Conservation (phyloP, 495 filamentous ascomycete species). For the Aspergillus sclerotioniger region DNA sequence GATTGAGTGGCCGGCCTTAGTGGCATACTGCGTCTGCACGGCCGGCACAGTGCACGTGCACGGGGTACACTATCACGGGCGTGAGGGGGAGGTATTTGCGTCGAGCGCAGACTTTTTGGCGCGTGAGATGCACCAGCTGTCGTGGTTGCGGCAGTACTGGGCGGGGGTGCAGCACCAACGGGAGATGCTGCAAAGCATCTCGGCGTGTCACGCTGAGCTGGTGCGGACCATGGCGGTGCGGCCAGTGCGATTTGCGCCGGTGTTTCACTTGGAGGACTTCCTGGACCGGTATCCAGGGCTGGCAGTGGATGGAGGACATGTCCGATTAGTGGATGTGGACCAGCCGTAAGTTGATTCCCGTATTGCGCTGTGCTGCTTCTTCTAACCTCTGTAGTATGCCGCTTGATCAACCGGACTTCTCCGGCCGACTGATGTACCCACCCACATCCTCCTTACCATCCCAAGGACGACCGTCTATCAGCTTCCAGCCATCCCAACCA, state of each 20-base stretch:
- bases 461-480: constrained; percentile 20
- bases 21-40: constrained; percentile 77
- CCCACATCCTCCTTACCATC: constrained; percentile 24
- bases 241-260: constrained; percentile 67
- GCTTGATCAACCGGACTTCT: constrained; percentile 9
- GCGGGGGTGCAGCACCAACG: constrained; percentile 75
- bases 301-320: constrained; percentile 52
- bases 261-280: constrained; percentile 83
- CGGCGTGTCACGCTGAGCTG: constrained; percentile 68
- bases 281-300: constrained; percentile 70
- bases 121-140: constrained; percentile 74
- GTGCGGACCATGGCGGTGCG: constrained; percentile 66
- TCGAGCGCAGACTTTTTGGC: constrained; percentile 69
- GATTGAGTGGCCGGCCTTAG: constrained; percentile 79
- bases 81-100: constrained; percentile 61
- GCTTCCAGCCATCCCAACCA: constrained; percentile 16
- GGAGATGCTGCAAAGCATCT: constrained; percentile 71
- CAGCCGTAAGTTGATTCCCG: constrained; percentile 21
- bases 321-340: constrained; percentile 54
- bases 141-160: constrained; percentile 71
- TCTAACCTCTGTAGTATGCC: neutral
- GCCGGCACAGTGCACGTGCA: constrained; percentile 85
- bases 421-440: constrained; percentile 18
- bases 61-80: constrained; percentile 72
- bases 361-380: neutral